A percentile compares a stretch with the other conserved stretches of the same genome.
Evolutionary conservation across 1,139 yeast species (phyloP).

Genomic region (Pichia sp.): DNA sequence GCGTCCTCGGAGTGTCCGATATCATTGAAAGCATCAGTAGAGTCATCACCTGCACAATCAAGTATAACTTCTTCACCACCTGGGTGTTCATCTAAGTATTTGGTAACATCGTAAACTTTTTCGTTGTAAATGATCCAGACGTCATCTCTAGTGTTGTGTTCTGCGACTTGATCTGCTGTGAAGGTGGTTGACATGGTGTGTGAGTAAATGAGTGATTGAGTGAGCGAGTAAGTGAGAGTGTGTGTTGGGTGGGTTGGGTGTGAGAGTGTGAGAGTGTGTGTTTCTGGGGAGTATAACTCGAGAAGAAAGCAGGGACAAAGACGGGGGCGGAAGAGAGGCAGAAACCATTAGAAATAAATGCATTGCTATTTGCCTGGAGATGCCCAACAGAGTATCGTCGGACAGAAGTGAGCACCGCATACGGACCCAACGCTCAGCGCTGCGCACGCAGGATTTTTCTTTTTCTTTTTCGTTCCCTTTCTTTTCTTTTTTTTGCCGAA

Average conservation of each 20-base stretch:
- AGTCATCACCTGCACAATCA: conserved; percentile 89
- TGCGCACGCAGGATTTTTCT: no score
- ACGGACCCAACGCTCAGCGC: no score
- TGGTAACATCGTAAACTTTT: conserved; percentile 79
- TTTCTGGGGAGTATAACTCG: no score
- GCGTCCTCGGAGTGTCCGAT: conserved; percentile 99
- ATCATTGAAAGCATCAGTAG: conserved; percentile 91
- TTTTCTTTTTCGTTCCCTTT: no score
- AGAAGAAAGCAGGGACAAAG: background rate
- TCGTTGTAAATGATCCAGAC: conserved; percentile 89
- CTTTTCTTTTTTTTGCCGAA: no score
- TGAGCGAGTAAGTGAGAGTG: no score
- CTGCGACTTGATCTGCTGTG: conserved; percentile 65
- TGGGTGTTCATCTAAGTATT: conserved; percentile 91
- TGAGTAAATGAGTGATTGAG: background rate
- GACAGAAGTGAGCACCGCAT: no score
- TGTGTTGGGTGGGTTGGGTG: no score
- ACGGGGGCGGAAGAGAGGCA: background rate
- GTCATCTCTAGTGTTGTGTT: conserved; percentile 74
- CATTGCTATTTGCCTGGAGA: no score
- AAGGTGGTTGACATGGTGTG: conserved; percentile 35
- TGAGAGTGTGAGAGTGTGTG: no score
- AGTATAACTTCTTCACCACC: conserved; percentile 97
- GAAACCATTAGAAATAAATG: no score
- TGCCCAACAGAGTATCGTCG: no score